A percentile compares a stretch with the other conserved stretches of the same genome.
Evolutionary conservation across 2,329 filamentous ascomycete species (phyloP).

Genomic region (Verticillium albo-atrum): DNA sequence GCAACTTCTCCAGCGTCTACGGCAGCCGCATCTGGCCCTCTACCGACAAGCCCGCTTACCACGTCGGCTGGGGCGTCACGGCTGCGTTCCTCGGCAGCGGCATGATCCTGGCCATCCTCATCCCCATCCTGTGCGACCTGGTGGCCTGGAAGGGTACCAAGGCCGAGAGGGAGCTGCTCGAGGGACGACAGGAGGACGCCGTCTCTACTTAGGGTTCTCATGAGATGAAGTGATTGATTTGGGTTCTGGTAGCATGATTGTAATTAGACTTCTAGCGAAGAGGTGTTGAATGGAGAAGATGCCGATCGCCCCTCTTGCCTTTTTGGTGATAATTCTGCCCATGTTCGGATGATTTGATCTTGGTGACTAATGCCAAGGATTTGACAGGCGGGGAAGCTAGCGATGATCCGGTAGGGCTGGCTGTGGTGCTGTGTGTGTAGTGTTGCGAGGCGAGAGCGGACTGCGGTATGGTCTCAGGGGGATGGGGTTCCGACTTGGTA

Average conservation of each 20-base stretch:
- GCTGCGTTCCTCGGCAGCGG: constrained; percentile 19
- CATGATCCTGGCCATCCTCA: constrained; percentile 15
- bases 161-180: constrained; percentile 10
- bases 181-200: neutral
- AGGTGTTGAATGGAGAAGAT: neutral
- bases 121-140: constrained; percentile 15
- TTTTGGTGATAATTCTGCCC: neutral
- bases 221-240: neutral
- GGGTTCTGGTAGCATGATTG: neutral
- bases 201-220: neutral
- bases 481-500: too few relatives aligned
- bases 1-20: constrained; percentile 25
- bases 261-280: neutral
- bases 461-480: too few relatives aligned
- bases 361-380: neutral
- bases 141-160: constrained; percentile 11
- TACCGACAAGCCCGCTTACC: constrained; percentile 18
- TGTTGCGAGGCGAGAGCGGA: too few relatives aligned
- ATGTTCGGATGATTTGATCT: neutral
- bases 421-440: neutral
- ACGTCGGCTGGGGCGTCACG: constrained; percentile 22
- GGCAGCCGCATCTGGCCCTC: constrained; percentile 24
- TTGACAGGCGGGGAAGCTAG: neutral
- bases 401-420: neutral
- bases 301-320: neutral